These are phyloP conservation scores for Penstemon davidsonii DNA, from an alignment of 257 asterid genomes.

Conservation along the genomic window DNA sequence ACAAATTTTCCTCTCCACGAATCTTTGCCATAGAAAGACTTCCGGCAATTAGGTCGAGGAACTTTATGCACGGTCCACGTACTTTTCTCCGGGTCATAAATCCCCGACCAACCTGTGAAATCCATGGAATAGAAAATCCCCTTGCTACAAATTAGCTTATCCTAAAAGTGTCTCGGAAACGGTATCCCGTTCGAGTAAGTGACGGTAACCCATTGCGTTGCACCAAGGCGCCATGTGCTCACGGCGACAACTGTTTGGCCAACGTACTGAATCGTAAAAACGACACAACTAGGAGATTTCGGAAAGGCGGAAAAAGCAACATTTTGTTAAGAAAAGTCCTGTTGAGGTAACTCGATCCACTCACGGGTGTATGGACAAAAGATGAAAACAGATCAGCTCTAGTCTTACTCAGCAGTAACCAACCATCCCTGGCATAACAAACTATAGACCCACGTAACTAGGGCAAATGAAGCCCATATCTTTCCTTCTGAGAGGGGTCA, in stretches of 20 bases:
- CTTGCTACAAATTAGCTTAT: too few species aligned
- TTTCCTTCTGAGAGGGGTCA: too few species aligned
- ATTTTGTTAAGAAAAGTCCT: conserved; percentile 33
- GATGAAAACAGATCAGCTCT: conserved; percentile 37
- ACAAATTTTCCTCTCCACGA: too few species aligned
- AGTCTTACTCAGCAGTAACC: conserved; percentile 50
- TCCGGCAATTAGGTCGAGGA: too few species aligned
- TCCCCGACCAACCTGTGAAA: too few species aligned
- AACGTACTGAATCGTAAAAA: conserved; percentile 46
- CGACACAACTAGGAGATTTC: conserved; percentile 42
- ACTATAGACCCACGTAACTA: conserved; percentile 40
- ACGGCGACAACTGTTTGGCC: conserved; percentile 39
- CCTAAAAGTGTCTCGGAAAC: too few species aligned
- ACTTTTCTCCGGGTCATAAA: too few species aligned
- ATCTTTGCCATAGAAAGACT: too few species aligned
- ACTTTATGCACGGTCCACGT: too few species aligned
- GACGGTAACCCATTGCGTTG: conserved; percentile 42
- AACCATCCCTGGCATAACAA: conserved; percentile 50
- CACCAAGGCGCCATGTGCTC: conserved; percentile 51
- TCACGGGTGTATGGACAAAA: conserved; percentile 41
- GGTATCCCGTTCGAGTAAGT: conserved; percentile 45
- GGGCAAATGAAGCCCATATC: conserved; percentile 33
- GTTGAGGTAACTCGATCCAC: too few species aligned
- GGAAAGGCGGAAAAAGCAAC: conserved; percentile 56
- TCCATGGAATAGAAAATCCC: too few species aligned